These are phyloP conservation scores for Globisporangium nagaii DNA, from an alignment of 352 stramenopile genomes.

Conservation along the genomic window DNA sequence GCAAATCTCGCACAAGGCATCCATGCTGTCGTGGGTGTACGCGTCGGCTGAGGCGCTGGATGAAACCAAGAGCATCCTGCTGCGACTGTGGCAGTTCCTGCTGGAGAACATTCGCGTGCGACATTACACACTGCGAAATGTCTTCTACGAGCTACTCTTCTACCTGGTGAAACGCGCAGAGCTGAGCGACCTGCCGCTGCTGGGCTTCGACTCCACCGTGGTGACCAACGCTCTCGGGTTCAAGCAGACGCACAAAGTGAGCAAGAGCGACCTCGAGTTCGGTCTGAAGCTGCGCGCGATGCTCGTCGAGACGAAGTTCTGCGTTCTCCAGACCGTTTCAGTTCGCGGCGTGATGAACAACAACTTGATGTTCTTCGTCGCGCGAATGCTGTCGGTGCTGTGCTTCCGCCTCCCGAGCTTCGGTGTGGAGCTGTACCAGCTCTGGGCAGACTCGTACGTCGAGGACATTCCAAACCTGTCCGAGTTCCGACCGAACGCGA, in stretches of 20 bases:
- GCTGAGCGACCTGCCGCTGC: slow-evolving; percentile 73
- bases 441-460: slow-evolving; percentile 84
- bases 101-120: slow-evolving; percentile 88
- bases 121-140: slow-evolving; percentile 85
- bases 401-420: slow-evolving; percentile 85
- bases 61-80: slow-evolving; percentile 83
- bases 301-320: slow-evolving; percentile 88
- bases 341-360: slow-evolving; percentile 90
- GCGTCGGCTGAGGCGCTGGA: slow-evolving; percentile 74
- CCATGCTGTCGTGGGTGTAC: slow-evolving; percentile 88
- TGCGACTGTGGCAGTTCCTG: slow-evolving; percentile 84
- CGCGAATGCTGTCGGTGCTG: slow-evolving; percentile 81
- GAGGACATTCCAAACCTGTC: slow-evolving; percentile 72
- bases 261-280: slow-evolving; percentile 81
- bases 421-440: slow-evolving; percentile 81
- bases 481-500: slow-evolving; percentile 78
- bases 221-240: slow-evolving; percentile 50
- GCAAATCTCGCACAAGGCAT: slow-evolving; percentile 86
- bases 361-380: slow-evolving; percentile 90
- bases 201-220: slow-evolving; percentile 81
- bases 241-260: slow-evolving; percentile 72
- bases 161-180: slow-evolving; percentile 87
- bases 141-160: slow-evolving; percentile 87
- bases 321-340: slow-evolving; percentile 81
- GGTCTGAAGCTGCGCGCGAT: slow-evolving; percentile 81